Conservation (phyloP, 2,329 filamentous ascomycete species). For the Sphaerulina populicola region DNA sequence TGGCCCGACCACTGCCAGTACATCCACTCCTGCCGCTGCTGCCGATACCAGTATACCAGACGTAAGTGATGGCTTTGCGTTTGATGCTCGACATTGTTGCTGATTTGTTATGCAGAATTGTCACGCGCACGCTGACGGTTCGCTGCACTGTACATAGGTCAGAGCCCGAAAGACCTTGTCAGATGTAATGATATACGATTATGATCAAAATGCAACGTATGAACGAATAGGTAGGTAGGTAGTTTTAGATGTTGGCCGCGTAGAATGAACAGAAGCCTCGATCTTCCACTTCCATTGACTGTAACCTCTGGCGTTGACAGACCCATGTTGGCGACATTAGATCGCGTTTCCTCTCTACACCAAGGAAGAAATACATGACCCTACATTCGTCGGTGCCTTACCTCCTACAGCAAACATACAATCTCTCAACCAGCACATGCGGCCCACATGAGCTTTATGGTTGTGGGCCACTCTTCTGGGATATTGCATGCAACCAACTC, state of each 20-base stretch:
- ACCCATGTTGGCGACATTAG: too few relatives aligned
- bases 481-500: background rate
- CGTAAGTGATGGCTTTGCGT: background rate
- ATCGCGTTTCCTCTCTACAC: too few relatives aligned
- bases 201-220: background rate
- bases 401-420: background rate
- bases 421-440: background rate
- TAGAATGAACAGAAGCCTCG: too few relatives aligned
- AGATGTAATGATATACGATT: conserved; percentile 3
- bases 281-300: too few relatives aligned
- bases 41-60: conserved; percentile 1
- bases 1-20: conserved; percentile 46
- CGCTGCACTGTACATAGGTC: conserved; percentile 20
- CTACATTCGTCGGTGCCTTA: background rate
- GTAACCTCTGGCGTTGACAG: too few relatives aligned
- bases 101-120: conserved; percentile 14
- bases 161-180: background rate
- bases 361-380: too few relatives aligned
- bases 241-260: too few relatives aligned
- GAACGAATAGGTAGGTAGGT: too few relatives aligned
- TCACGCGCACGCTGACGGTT: conserved; percentile 25
- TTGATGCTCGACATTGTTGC: background rate
- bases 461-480: background rate
- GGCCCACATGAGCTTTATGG: background rate
- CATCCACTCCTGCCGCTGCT: conserved; percentile 52